A percentile compares a stretch with the other conserved stretches of the same genome.
Evolutionary conservation across 2,329 filamentous ascomycete genomes (phyloP).

Genomic region (Domatiomyces globalis): DNA sequence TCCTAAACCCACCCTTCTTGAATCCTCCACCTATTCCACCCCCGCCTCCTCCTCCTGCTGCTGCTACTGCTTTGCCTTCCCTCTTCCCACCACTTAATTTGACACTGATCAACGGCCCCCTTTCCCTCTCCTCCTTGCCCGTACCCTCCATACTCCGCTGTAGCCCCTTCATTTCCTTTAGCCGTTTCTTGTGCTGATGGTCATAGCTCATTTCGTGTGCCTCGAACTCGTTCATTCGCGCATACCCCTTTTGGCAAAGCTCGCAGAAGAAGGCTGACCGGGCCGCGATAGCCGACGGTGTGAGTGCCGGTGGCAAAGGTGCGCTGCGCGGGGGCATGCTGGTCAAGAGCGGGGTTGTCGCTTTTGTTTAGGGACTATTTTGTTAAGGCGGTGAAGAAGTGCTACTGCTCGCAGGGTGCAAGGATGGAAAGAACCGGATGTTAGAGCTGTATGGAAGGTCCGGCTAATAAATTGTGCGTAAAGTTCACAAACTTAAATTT

Average conservation of each 20-base stretch:
- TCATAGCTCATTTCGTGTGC: slow-evolving; percentile 89
- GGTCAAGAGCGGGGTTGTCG: slow-evolving; percentile 7
- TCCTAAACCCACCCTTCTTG: slow-evolving; percentile 76
- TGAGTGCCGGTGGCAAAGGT: slow-evolving; percentile 36
- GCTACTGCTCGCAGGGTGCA: too few species aligned
- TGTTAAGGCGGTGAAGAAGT: too few species aligned
- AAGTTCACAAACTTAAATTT: too few species aligned
- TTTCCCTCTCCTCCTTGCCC: slow-evolving; percentile 30
- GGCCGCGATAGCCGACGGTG: slow-evolving; percentile 56
- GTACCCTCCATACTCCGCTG: slow-evolving; percentile 24
- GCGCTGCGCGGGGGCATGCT: slow-evolving; percentile 17
- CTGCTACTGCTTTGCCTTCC: slow-evolving; percentile 40
- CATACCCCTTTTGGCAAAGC: slow-evolving; percentile 87
- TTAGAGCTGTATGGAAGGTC: too few species aligned
- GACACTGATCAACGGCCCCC: slow-evolving; percentile 29
- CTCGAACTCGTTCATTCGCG: slow-evolving; percentile 90
- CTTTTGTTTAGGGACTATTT: too few species aligned
- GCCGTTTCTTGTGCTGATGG: slow-evolving; percentile 74
- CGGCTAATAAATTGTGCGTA: too few species aligned
- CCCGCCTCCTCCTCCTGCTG: slow-evolving; percentile 18
- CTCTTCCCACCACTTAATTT: slow-evolving; percentile 14
- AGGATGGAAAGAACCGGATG: too few species aligned
- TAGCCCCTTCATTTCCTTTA: slow-evolving; percentile 34
- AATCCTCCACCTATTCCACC: slow-evolving; percentile 30
- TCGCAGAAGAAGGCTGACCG: slow-evolving; percentile 70